These are phyloP conservation scores for Claviceps monticola DNA, from an alignment of 2,329 filamentous ascomycete genomes.

Conservation along the genomic window DNA sequence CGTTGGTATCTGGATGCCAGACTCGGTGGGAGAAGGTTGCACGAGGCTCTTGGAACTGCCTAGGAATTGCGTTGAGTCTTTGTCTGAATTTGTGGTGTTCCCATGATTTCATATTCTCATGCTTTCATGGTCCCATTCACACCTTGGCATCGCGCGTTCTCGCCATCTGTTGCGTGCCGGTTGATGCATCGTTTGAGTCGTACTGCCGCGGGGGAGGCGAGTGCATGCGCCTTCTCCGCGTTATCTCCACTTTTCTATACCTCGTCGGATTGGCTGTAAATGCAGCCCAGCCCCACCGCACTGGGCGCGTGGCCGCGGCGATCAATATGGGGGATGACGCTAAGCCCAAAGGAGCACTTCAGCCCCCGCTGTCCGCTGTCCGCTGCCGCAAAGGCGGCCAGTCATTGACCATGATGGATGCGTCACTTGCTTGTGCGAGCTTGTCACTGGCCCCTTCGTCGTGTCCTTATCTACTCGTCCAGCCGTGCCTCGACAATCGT, in stretches of 20 bases:
- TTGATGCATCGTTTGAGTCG: too few species aligned
- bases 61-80: too few species aligned
- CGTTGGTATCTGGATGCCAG: too few species aligned
- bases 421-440: conserved; percentile 16
- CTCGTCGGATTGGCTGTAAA: not conserved
- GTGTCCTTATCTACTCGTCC: conserved; percentile 10
- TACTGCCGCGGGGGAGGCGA: not conserved
- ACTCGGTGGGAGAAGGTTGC: too few species aligned
- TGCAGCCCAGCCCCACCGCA: conserved; percentile 8
- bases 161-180: too few species aligned
- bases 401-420: conserved; percentile 13
- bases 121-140: too few species aligned
- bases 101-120: too few species aligned
- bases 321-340: conserved; percentile 2
- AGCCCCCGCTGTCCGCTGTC: not conserved
- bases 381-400: not conserved
- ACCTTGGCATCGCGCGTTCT: too few species aligned
- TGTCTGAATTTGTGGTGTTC: too few species aligned
- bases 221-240: not conserved
- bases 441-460: conserved; percentile 6
- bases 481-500: conserved; percentile 13
- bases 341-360: conserved; percentile 1
- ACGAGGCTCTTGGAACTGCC: too few species aligned
- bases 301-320: conserved; percentile 10
- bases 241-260: not conserved